These are phyloP conservation scores for Turnera subulata DNA, from an alignment of 345 rosid species.

Conservation along the genomic window DNA sequence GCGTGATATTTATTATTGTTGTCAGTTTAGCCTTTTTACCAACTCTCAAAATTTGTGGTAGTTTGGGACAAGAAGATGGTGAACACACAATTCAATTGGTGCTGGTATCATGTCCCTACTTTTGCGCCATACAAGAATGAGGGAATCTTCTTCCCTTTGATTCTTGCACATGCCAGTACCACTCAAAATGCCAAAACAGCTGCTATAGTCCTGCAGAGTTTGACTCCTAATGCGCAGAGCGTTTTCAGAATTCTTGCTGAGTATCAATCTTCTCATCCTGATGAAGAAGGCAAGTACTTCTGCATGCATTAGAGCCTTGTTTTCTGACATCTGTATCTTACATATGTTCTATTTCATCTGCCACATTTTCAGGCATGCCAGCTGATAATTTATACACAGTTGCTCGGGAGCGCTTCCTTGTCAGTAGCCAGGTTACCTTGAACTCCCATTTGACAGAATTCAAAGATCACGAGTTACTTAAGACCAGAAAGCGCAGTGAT, in stretches of 20 bases:
- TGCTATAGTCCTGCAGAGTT: conserved; percentile 78
- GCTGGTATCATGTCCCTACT: conserved; percentile 87
- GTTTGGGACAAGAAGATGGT: conserved; percentile 99
- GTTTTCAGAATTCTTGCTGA: conserved; percentile 86
- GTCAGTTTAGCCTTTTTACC: too few species aligned
- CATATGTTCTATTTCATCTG: conserved; percentile 1
- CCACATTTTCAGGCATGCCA: conserved; percentile 57
- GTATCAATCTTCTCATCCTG: conserved; percentile 70
- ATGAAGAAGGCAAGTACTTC: conserved; percentile 62
- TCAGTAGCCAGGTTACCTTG: conserved; percentile 83
- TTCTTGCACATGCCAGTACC: conserved; percentile 64
- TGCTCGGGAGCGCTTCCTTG: conserved; percentile 78
- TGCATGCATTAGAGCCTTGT: not conserved
- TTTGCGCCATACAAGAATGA: conserved; percentile 77
- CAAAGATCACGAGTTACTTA: conserved; percentile 90
- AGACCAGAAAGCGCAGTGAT: conserved; percentile 62
- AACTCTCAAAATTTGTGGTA: conserved; percentile 16
- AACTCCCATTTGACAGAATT: conserved; percentile 89
- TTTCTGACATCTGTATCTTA: too few species aligned
- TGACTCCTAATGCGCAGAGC: conserved; percentile 90
- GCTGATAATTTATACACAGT: conserved; percentile 53
- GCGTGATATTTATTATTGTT: too few species aligned
- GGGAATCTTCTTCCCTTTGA: conserved; percentile 78
- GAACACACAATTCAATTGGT: conserved; percentile 83
- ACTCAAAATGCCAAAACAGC: conserved; percentile 83